These are phyloP conservation scores for Pestalotiopsis sp. DNA, from an alignment of 2,329 filamentous ascomycete genomes.

Conservation along the genomic window DNA sequence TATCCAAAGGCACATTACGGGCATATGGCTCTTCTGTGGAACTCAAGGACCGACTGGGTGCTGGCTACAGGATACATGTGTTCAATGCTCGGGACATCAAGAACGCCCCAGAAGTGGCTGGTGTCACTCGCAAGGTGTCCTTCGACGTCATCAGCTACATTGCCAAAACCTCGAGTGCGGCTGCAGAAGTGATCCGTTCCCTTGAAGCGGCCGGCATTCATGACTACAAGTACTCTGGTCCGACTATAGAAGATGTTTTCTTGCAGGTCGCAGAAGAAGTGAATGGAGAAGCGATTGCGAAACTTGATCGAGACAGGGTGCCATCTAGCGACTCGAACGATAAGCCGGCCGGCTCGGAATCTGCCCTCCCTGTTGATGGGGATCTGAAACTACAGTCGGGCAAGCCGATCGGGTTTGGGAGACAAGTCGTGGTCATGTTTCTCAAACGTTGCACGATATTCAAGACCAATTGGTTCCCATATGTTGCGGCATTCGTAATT, in stretches of 20 bases:
- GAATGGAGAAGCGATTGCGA: constrained; percentile 47
- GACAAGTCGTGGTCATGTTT: constrained; percentile 76
- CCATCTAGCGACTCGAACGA: constrained; percentile 19
- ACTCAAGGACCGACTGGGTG: constrained; percentile 79
- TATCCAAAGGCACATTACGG: constrained; percentile 82
- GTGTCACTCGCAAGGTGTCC: constrained; percentile 57
- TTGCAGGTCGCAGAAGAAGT: constrained; percentile 83
- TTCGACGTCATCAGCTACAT: constrained; percentile 77
- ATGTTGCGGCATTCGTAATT: constrained; percentile 72
- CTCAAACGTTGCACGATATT: constrained; percentile 77
- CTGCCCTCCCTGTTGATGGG: constrained; percentile 20
- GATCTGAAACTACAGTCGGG: constrained; percentile 67
- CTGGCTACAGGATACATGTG: constrained; percentile 82
- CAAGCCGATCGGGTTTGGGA: constrained; percentile 66
- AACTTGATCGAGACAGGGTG: constrained; percentile 10
- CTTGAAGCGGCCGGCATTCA: constrained; percentile 69
- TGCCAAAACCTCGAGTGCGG: constrained; percentile 69
- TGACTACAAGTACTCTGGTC: constrained; percentile 85
- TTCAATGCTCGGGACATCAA: constrained; percentile 58
- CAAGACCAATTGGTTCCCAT: constrained; percentile 77
- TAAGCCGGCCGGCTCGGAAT: constrained; percentile 25
- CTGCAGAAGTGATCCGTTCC: constrained; percentile 69
- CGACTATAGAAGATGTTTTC: constrained; percentile 93
- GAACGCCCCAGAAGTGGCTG: constrained; percentile 53
- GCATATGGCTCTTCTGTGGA: constrained; percentile 84